These are phyloP conservation scores for Hypomyces rosellus DNA, from an alignment of 2,329 filamentous ascomycete species.

Conservation along the genomic window DNA sequence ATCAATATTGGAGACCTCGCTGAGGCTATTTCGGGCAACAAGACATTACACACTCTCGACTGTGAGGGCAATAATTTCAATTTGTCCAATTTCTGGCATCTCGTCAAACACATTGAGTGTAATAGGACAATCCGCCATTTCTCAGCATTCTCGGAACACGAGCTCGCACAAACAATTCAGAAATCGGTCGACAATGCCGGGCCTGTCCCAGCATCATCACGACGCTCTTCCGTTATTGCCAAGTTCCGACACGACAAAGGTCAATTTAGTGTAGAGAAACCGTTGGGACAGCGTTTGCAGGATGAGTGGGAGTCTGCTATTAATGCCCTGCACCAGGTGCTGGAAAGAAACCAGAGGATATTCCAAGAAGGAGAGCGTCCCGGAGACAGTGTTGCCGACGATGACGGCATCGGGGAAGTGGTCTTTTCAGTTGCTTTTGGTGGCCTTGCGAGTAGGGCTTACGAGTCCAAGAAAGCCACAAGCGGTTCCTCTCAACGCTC, in stretches of 20 bases:
- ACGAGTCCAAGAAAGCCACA: constrained; percentile 21
- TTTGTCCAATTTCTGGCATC: constrained; percentile 42
- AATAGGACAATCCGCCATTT: constrained; percentile 40
- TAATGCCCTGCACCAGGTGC: constrained; percentile 26
- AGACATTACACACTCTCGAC: constrained; percentile 45
- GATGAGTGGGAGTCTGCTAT: constrained; percentile 34
- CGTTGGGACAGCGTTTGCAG: constrained; percentile 31
- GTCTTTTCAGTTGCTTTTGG: constrained; percentile 29
- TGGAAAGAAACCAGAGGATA: constrained; percentile 29
- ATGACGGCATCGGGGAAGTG: constrained; percentile 12
- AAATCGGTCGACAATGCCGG: constrained; percentile 27
- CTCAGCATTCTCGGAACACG: constrained; percentile 33
- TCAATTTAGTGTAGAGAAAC: constrained; percentile 22
- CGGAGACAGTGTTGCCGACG: constrained; percentile 5
- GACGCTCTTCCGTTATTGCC: constrained; percentile 30
- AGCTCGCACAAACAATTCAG: constrained; percentile 29
- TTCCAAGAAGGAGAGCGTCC: constrained; percentile 17
- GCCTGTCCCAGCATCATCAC: constrained; percentile 17
- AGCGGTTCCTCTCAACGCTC: constrained; percentile 9
- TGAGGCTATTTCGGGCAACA: constrained; percentile 42
- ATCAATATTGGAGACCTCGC: constrained; percentile 48
- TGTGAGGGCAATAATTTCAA: constrained; percentile 51
- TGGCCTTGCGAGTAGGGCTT: constrained; percentile 29
- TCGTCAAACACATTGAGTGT: constrained; percentile 37
- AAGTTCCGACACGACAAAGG: constrained; percentile 28